These are phyloP conservation scores for Lavandula angustifolia DNA, from an alignment of 257 asterid genomes.

Conservation along the genomic window DNA sequence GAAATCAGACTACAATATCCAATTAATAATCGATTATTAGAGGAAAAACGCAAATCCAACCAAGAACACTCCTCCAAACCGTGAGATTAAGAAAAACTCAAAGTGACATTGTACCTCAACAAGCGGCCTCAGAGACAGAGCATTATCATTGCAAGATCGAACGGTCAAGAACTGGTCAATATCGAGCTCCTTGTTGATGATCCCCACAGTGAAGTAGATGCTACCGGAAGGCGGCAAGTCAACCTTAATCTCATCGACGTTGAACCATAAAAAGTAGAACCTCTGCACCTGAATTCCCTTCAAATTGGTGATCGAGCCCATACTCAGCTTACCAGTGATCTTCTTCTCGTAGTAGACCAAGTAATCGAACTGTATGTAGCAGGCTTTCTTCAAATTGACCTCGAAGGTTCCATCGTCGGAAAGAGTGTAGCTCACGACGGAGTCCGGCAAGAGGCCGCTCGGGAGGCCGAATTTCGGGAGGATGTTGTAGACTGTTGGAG, in stretches of 20 bases:
- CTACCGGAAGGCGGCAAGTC: constrained; percentile 81
- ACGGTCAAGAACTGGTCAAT: constrained; percentile 71
- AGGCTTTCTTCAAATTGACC: constrained; percentile 59
- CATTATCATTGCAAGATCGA: constrained; percentile 69
- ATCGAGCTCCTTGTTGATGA: constrained; percentile 78
- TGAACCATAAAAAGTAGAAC: constrained; percentile 76
- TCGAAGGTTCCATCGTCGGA: constrained; percentile 77
- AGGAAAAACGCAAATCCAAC: neutral
- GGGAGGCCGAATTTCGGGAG: constrained; percentile 76
- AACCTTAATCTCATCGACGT: constrained; percentile 81
- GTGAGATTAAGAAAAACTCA: neutral
- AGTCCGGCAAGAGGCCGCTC: constrained; percentile 80
- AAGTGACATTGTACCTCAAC: constrained; percentile 49
- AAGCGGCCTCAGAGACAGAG: constrained; percentile 41
- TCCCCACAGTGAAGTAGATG: constrained; percentile 81
- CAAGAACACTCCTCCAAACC: neutral
- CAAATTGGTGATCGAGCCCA: constrained; percentile 67
- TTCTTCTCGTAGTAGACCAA: constrained; percentile 69
- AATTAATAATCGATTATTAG: constrained; percentile 1
- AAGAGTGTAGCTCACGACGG: constrained; percentile 66
- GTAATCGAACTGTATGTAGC: constrained; percentile 82
- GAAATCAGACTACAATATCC: constrained; percentile 2
- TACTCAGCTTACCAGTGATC: constrained; percentile 67
- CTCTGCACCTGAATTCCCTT: constrained; percentile 79
- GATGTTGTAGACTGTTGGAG: constrained; percentile 65